Evolutionary conservation across 257 asterid species (phyloP).

Genomic region (Anisodus tanguticus): DNA sequence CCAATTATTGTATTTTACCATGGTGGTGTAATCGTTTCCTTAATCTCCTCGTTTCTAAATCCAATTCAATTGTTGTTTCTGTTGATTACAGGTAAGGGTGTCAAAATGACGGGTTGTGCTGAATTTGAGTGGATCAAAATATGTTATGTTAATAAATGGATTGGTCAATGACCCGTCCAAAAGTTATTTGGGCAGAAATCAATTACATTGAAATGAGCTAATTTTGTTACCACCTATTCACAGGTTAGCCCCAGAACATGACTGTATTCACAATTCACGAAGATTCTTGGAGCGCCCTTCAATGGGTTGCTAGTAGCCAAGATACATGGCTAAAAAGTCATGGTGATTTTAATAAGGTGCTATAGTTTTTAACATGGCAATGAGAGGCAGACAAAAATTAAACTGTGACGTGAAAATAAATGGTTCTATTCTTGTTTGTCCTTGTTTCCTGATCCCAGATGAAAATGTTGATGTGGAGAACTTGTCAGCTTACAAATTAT

Average conservation of each 20-base stretch:
- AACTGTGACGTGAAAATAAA: constrained; percentile 39
- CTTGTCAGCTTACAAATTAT: background rate
- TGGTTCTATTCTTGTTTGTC: constrained; percentile 45
- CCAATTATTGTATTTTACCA: constrained; percentile 48
- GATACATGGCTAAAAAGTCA: constrained; percentile 47
- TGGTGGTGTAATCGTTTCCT: constrained; percentile 45
- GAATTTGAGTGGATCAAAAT: no score
- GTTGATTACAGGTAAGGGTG: constrained; percentile 37
- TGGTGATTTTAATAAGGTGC: constrained; percentile 45
- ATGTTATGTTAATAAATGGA: no score
- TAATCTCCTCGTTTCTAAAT: constrained; percentile 30
- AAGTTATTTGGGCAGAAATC: no score
- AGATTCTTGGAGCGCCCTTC: constrained; percentile 53
- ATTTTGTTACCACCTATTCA: no score
- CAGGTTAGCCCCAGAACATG: constrained; percentile 60
- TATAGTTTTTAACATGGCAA: constrained; percentile 35
- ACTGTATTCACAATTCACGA: constrained; percentile 48
- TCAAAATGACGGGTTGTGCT: no score
- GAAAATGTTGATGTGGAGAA: constrained; percentile 25
- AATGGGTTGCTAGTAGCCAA: constrained; percentile 43
- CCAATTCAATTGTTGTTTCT: constrained; percentile 38
- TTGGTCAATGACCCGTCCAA: no score
- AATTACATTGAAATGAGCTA: no score
- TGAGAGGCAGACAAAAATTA: constrained; percentile 36
- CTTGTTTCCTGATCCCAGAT: constrained; percentile 41